Conservation (phyloP, 2,329 filamentous ascomycete species). For the Cordyceps farinosa region DNA sequence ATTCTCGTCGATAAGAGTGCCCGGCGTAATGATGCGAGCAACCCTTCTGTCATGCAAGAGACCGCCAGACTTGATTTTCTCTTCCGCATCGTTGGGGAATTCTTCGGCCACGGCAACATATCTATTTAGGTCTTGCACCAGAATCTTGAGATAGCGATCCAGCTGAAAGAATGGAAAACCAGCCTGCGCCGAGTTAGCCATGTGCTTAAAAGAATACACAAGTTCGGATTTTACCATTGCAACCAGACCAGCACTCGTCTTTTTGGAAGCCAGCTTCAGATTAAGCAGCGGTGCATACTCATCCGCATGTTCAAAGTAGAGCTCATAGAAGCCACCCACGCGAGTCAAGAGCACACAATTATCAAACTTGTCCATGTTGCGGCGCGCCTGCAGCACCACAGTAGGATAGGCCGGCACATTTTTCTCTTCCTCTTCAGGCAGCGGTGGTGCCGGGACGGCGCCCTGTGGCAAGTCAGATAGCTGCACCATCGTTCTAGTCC, state of each 20-base stretch:
- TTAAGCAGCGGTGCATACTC: conserved; percentile 82
- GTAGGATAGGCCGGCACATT: conserved; percentile 66
- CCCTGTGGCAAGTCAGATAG: conserved; percentile 58
- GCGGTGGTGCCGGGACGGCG: conserved; percentile 30
- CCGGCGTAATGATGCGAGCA: conserved; percentile 84
- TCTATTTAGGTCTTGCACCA: conserved; percentile 86
- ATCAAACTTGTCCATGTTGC: conserved; percentile 85
- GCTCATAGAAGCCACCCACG: conserved; percentile 94
- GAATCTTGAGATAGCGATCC: conserved; percentile 85
- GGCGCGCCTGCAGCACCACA: conserved; percentile 81
- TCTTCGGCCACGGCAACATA: conserved; percentile 95
- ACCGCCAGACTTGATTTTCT: conserved; percentile 70
- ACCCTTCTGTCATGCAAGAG: conserved; percentile 82
- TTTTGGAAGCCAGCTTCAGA: conserved; percentile 79
- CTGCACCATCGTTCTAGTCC: conserved; percentile 51
- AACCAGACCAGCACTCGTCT: conserved; percentile 72
- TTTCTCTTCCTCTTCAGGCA: conserved; percentile 36
- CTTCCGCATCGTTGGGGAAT: conserved; percentile 69
- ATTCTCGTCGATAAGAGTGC: conserved; percentile 93
- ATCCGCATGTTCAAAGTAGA: conserved; percentile 95
- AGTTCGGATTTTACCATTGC: conserved; percentile 64
- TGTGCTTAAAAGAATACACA: conserved; percentile 7
- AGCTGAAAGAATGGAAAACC: conserved; percentile 93
- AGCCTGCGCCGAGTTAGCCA: conserved; percentile 49
- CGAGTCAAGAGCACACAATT: conserved; percentile 89